Percentiles rank a stretch among this genome's conserved stretches.
phyloP scores from a whole-genome alignment of 495 filamentous ascomycete genomes.

The Chaetomium fimeti region DNA sequence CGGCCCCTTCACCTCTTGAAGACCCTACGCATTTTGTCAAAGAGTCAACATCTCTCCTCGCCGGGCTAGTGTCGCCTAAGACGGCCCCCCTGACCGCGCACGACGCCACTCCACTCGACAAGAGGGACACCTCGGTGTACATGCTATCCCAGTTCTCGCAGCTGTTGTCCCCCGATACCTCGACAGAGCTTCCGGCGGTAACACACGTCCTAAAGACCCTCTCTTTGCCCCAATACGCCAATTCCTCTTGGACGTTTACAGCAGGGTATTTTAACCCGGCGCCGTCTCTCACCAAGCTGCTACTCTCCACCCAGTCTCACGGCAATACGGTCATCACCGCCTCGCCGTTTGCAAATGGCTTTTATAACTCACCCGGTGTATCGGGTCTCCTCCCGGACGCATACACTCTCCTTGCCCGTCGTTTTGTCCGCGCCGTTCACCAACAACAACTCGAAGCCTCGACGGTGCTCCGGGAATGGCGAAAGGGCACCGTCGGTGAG shows the following conservation, averaged over 20 bases:
- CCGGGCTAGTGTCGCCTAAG: slow-evolving; percentile 57
- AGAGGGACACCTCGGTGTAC: slow-evolving; percentile 73
- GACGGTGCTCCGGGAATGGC: slow-evolving; percentile 86
- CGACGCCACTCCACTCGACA: slow-evolving; percentile 20
- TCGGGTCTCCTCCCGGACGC: slow-evolving; percentile 87
- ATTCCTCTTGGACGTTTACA: slow-evolving; percentile 88
- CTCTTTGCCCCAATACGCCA: slow-evolving; percentile 55
- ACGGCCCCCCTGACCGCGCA: slow-evolving; percentile 25
- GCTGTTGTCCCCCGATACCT: slow-evolving; percentile 71
- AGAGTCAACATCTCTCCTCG: slow-evolving; percentile 64
- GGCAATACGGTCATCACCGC: slow-evolving; percentile 85
- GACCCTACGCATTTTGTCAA: slow-evolving; percentile 64
- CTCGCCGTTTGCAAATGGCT: slow-evolving; percentile 93
- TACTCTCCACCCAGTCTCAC: slow-evolving; percentile 66
- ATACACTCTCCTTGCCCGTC: slow-evolving; percentile 81
- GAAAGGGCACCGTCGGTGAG: slow-evolving; percentile 73
- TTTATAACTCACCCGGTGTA: slow-evolving; percentile 84
- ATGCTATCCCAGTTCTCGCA: slow-evolving; percentile 83
- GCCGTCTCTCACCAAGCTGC: slow-evolving; percentile 69
- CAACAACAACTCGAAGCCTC: slow-evolving; percentile 55
- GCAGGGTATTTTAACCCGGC: slow-evolving; percentile 98
- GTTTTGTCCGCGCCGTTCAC: slow-evolving; percentile 72
- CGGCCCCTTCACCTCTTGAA: slow-evolving; percentile 66
- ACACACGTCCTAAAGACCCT: slow-evolving; percentile 69
- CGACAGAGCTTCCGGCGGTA: slow-evolving; percentile 83